phyloP scores from a whole-genome alignment of 371 early-diverging fungal genomes.

The Mortierella sp. region DNA sequence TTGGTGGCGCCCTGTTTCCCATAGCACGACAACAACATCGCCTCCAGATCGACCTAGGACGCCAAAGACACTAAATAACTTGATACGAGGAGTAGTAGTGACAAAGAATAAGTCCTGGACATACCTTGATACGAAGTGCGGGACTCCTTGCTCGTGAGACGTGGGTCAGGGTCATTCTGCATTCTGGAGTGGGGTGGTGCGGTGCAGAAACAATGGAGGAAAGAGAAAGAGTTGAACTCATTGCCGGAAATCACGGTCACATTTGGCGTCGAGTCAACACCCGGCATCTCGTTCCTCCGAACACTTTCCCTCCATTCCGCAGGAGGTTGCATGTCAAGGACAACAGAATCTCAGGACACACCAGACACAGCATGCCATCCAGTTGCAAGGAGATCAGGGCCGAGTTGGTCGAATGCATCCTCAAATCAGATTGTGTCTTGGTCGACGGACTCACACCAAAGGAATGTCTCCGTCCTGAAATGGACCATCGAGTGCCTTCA shows the following conservation, averaged over 20 bases:
- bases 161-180: constrained; percentile 41
- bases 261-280: no score
- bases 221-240: no score
- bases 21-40: constrained; percentile 23
- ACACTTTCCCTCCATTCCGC: no score
- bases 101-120: background rate
- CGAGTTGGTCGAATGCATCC: constrained; percentile 76
- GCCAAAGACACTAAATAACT: background rate
- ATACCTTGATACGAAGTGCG: constrained; percentile 42
- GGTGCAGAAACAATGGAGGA: background rate
- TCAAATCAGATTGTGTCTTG: constrained; percentile 79
- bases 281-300: no score
- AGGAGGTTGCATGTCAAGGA: no score
- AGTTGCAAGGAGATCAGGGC: constrained; percentile 77
- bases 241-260: no score
- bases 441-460: constrained; percentile 69
- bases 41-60: constrained; percentile 46
- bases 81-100: background rate
- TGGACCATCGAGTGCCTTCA: constrained; percentile 67
- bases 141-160: constrained; percentile 23
- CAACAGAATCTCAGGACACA: background rate
- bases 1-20: background rate
- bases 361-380: constrained; percentile 62
- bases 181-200: background rate
- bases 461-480: constrained; percentile 73